A percentile compares a stretch with the other conserved stretches of the same genome.
phyloP scores from a whole-genome alignment of 805 yeast species.

The Kodamaea nitidulidarum region DNA sequence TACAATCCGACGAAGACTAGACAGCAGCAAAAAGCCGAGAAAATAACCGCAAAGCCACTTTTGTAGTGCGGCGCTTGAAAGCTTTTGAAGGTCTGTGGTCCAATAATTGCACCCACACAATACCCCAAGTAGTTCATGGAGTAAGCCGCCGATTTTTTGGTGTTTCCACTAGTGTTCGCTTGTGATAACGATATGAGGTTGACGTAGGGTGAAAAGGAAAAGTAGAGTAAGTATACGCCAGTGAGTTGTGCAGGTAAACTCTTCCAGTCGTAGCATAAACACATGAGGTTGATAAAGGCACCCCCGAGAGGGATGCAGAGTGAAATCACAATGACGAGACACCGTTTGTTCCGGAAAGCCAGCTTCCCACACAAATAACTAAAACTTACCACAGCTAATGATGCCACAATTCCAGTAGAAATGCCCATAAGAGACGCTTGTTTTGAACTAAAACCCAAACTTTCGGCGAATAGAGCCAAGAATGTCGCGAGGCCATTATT shows the following conservation, averaged over 20 bases:
- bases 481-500: conserved; percentile 8
- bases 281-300: conserved; percentile 16
- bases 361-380: conserved; percentile 7
- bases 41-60: conserved; percentile 20
- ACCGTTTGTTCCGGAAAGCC: conserved; percentile 4
- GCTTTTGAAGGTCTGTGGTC: conserved; percentile 17
- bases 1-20: conserved; percentile 12
- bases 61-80: conserved; percentile 12
- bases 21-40: conserved; percentile 18
- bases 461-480: conserved; percentile 5
- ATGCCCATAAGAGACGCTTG: conserved; percentile 10
- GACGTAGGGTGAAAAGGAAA: conserved; percentile 28
- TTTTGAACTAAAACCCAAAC: conserved; percentile 10
- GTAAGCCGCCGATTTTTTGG: conserved; percentile 29
- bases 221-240: conserved; percentile 32
- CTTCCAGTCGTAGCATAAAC: not conserved
- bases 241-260: conserved; percentile 20
- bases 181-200: conserved; percentile 23
- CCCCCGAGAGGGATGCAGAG: conserved; percentile 20
- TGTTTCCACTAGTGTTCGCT: conserved; percentile 29
- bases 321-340: conserved; percentile 7
- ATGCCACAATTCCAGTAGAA: conserved; percentile 10
- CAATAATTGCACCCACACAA: conserved; percentile 24
- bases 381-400: conserved; percentile 9
- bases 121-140: conserved; percentile 33